Percentiles rank a stretch among this genome's conserved stretches.
Evolutionary conservation across 306 rosid species (phyloP).

Genomic region (Myrica gale): DNA sequence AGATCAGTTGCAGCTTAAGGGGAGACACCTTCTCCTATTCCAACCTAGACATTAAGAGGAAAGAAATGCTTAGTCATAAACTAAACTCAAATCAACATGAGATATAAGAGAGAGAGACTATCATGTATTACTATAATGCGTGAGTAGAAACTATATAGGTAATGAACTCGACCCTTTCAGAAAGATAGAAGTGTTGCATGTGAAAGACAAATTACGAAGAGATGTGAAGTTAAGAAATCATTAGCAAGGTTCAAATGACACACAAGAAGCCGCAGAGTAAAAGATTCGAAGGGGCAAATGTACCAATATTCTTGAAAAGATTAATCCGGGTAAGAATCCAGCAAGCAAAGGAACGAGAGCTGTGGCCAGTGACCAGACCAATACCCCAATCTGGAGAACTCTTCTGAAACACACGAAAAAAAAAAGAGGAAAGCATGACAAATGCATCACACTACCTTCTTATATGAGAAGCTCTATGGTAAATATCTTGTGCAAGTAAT

Average conservation of each 20-base stretch:
- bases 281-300: slow-evolving; percentile 25
- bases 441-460: background rate
- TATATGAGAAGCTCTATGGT: slow-evolving; percentile 11
- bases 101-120: background rate
- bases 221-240: background rate
- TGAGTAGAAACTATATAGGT: slow-evolving; percentile 1
- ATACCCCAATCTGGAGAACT: slow-evolving; percentile 81
- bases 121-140: background rate
- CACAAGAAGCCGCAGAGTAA: background rate
- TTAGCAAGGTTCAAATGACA: background rate
- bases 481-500: background rate
- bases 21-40: slow-evolving; percentile 99
- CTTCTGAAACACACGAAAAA: slow-evolving; percentile 50
- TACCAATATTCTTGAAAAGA: slow-evolving; percentile 82
- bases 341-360: slow-evolving; percentile 80
- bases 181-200: slow-evolving; percentile 11
- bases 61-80: slow-evolving; percentile 27
- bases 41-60: slow-evolving; percentile 62
- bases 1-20: slow-evolving; percentile 99
- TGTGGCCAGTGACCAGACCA: slow-evolving; percentile 87
- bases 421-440: slow-evolving; percentile 19
- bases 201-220: background rate
- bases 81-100: slow-evolving; percentile 14
- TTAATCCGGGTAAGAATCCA: slow-evolving; percentile 85
- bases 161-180: slow-evolving; percentile 22